phyloP scores from a whole-genome alignment of 163 green algal genomes.

The Scenedesmus sp. region DNA sequence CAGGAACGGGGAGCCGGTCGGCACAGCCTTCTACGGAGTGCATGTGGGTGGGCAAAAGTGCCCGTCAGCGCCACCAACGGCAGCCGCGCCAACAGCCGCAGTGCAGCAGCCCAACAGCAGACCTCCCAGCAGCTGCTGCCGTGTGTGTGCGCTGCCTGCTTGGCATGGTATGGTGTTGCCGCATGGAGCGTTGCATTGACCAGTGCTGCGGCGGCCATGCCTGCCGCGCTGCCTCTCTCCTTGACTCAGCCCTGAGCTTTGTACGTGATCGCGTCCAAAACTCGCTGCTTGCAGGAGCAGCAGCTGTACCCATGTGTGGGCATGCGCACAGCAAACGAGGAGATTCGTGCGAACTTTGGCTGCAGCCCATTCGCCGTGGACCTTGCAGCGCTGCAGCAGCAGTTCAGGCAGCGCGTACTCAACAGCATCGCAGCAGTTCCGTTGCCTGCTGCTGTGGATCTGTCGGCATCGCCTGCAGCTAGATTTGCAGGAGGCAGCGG shows the following conservation, averaged over 20 bases:
- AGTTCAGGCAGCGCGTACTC: constrained; percentile 65
- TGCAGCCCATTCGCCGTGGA: constrained; percentile 73
- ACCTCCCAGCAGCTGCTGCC: background rate
- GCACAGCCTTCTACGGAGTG: constrained; percentile 35
- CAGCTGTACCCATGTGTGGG: constrained; percentile 86
- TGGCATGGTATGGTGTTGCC: too few relatives aligned
- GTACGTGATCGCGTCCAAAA: constrained; percentile 40
- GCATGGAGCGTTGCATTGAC: too few relatives aligned
- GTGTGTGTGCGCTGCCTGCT: background rate
- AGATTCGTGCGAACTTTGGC: constrained; percentile 85
- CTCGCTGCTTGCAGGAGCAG: constrained; percentile 58
- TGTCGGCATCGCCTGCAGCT: background rate
- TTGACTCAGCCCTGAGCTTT: constrained; percentile 56
- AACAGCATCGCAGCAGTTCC: constrained; percentile 45
- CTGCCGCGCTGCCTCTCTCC: too few relatives aligned
- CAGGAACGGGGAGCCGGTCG: constrained; percentile 34
- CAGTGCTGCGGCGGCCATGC: too few relatives aligned
- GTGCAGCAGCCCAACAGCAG: background rate
- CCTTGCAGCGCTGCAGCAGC: constrained; percentile 62
- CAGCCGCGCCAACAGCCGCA: background rate
- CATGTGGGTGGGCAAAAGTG: constrained; percentile 12
- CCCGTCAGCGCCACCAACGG: too few relatives aligned
- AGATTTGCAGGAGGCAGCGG: background rate
- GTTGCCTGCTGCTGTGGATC: constrained; percentile 47
- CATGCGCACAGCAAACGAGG: constrained; percentile 81